phyloP scores from a whole-genome alignment of 805 yeast genomes.

The Soucietia sequanensis region DNA sequence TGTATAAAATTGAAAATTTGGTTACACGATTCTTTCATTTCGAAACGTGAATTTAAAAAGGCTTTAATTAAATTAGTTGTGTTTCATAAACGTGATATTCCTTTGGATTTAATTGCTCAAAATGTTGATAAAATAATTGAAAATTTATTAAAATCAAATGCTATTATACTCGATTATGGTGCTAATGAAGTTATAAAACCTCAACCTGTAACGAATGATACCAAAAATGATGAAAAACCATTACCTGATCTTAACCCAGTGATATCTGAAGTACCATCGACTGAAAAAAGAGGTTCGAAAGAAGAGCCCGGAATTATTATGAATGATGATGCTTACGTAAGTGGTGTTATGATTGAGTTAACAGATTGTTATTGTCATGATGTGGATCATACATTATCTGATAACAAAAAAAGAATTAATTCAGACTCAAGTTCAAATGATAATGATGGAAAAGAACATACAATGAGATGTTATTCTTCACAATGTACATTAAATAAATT shows the following conservation, averaged over 20 bases:
- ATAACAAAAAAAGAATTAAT: no score
- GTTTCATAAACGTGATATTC: slow-evolving; percentile 48
- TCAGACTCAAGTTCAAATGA: no score
- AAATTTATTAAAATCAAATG: slow-evolving; percentile 41
- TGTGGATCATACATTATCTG: slow-evolving; percentile 10
- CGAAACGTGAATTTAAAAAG: slow-evolving; percentile 51
- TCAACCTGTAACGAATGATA: background rate
- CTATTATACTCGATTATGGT: slow-evolving; percentile 31
- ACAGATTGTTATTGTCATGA: slow-evolving; percentile 46
- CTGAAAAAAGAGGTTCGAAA: background rate
- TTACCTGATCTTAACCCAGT: slow-evolving; percentile 4
- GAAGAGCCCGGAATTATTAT: slow-evolving; percentile 13
- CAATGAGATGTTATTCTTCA: slow-evolving; percentile 33
- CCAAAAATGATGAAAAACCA: slow-evolving; percentile 3
- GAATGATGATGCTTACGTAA: slow-evolving; percentile 17
- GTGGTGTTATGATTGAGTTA: slow-evolving; percentile 45
- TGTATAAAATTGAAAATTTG: slow-evolving; percentile 49
- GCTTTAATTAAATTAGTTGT: slow-evolving; percentile 51
- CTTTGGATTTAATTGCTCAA: slow-evolving; percentile 49
- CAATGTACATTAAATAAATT: slow-evolving; percentile 33
- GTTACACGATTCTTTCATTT: slow-evolving; percentile 52
- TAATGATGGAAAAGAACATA: no score
- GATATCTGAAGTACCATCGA: background rate
- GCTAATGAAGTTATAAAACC: background rate
- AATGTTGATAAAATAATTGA: slow-evolving; percentile 49